Evolutionary conservation across 2,329 filamentous ascomycete species (phyloP).

Genomic region (Nothophaeocryptopus gaeumannii): DNA sequence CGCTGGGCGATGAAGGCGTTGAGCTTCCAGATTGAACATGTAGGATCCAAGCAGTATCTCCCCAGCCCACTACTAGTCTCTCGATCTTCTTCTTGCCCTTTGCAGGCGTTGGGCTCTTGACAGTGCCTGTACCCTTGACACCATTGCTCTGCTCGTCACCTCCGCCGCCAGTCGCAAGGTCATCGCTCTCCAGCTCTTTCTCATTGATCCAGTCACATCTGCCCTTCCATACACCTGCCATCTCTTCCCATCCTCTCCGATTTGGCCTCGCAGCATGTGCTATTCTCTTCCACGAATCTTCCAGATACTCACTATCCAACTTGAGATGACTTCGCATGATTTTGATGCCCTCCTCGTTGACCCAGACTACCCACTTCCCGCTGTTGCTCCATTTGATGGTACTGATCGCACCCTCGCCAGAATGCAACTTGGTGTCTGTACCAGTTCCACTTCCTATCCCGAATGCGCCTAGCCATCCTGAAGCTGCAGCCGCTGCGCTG

Average conservation of each 20-base stretch:
- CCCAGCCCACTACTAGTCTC: conserved; percentile 90
- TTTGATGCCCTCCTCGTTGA: conserved; percentile 96
- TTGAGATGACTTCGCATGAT: conserved; percentile 91
- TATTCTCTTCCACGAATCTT: conserved; percentile 90
- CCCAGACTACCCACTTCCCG: conserved; percentile 89
- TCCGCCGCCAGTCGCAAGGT: conserved; percentile 48
- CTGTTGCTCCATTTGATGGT: conserved; percentile 93
- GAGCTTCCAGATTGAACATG: conserved; percentile 74
- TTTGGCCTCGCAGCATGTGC: conserved; percentile 88
- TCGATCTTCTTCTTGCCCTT: conserved; percentile 51
- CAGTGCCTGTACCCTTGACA: conserved; percentile 27
- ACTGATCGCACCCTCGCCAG: conserved; percentile 86
- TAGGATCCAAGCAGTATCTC: conserved; percentile 92
- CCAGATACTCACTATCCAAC: conserved; percentile 70
- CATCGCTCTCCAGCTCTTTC: conserved; percentile 69
- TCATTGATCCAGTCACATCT: conserved; percentile 92
- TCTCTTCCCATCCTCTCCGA: conserved; percentile 86
- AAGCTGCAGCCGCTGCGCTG: conserved; percentile 72
- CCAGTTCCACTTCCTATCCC: conserved; percentile 72
- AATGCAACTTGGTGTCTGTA: conserved; percentile 83
- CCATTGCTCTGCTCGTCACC: conserved; percentile 31
- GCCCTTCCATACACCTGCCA: conserved; percentile 94
- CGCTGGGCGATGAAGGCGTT: conserved; percentile 60
- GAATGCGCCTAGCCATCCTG: conserved; percentile 87
- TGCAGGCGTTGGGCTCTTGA: conserved; percentile 18